phyloP scores from a whole-genome alignment of 1,139 yeast species.

The Yamadazyma oceani region DNA sequence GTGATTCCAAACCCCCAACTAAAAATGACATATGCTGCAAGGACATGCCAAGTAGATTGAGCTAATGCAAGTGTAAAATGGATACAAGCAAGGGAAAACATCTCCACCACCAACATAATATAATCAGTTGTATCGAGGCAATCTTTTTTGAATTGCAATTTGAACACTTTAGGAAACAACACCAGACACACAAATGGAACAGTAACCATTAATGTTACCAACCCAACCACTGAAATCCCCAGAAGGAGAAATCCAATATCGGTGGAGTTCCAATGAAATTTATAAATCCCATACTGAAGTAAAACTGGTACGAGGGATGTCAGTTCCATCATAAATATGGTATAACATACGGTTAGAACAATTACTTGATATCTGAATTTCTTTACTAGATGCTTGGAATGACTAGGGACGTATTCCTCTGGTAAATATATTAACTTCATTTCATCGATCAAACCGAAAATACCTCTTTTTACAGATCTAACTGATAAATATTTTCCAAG shows the following conservation, averaged over 20 bases:
- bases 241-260: slow-evolving; percentile 63
- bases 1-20: slow-evolving; percentile 1
- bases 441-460: slow-evolving; percentile 43
- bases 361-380: slow-evolving; percentile 38
- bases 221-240: slow-evolving; percentile 44
- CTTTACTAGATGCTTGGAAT: slow-evolving; percentile 12
- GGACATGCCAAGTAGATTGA: slow-evolving; percentile 1
- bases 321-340: slow-evolving; percentile 34
- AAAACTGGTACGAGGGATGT: neutral
- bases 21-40: neutral
- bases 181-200: slow-evolving; percentile 31
- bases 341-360: slow-evolving; percentile 42
- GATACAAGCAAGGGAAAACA: neutral
- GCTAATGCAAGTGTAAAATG: neutral
- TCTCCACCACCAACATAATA: neutral
- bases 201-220: slow-evolving; percentile 29
- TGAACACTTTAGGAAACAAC: slow-evolving; percentile 7
- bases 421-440: slow-evolving; percentile 41
- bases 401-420: slow-evolving; percentile 29
- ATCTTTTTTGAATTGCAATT: slow-evolving; percentile 4
- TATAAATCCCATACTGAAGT: slow-evolving; percentile 57
- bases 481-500: neutral
- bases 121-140: slow-evolving; percentile 8
- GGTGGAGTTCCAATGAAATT: slow-evolving; percentile 58
- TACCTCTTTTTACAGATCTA: slow-evolving; percentile 1